Base-by-base conservation (phyloP, 2,329 filamentous ascomycete species). In the Teratosphaeriaceae sp. region DNA sequence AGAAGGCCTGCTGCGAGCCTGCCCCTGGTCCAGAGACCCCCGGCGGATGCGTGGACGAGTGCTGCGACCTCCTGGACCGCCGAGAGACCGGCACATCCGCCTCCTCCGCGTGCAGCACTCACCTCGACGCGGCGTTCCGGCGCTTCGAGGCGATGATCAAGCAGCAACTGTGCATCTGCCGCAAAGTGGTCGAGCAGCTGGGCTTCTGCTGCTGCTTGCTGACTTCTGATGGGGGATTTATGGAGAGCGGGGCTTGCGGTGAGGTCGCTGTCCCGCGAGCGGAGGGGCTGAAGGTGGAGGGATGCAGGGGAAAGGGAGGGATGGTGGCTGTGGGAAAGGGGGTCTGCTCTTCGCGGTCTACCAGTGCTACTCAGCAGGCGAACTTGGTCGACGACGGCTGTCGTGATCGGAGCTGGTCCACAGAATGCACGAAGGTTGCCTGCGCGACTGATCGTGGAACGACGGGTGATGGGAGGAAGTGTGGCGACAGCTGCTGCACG, bases 131-230 rank as follows among this genome's bases (percentile, higher is more conserved):
- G 4, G 44, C 44, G 7, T 44, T 49, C 24, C 40, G 42, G 4
- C 20, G 38, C 6, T 47, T 40, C 27, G 42, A 40, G 18, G 35
- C 22, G 5, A 18, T 49, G 13, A 21, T 44, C 22, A 18, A 30
- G 9, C 35, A 30, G 26, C 33, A 24, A 15, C 40, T 33, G 18
- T 49, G 46, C 33, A 39, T 49, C 30, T 49, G 46, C 33, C 27
- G 40, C 7, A 44, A 23, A 7, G 44, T 47, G 2, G 16, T 47
- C 5, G 39, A 22, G 18, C 15, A 40, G 34, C 19, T 46, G 7
- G 36, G 31, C 9, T 19, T 40, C 18, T 46, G 43, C 34, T 48
- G 46, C 30, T 45, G 46, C 20, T 20, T 23, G 15, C 24, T 27
- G 24, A 8, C 24, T 27, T 8, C 24, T 27, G 24, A 27, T 27